These are phyloP conservation scores for Vaucheria bursata DNA, from an alignment of 352 stramenopile species.

Conservation along the genomic window DNA sequence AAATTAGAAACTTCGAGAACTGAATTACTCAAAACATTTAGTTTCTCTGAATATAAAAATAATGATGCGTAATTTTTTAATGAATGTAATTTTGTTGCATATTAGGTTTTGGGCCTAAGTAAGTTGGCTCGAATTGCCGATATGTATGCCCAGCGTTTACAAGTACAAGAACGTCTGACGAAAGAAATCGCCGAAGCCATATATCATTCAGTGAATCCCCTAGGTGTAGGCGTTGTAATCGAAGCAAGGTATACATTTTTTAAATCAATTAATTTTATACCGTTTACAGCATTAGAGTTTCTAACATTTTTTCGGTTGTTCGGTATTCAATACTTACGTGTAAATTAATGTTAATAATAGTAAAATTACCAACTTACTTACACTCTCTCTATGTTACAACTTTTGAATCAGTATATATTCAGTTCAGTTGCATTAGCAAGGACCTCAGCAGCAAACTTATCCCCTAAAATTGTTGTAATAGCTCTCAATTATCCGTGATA, in stretches of 20 bases:
- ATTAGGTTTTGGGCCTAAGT: conserved; percentile 83
- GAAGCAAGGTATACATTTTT: conserved; percentile 78
- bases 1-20: too few species aligned
- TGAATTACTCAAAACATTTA: too few species aligned
- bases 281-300: background rate
- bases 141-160: conserved; percentile 87
- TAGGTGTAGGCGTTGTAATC: conserved; percentile 96
- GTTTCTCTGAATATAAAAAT: background rate
- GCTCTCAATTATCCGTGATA: too few species aligned
- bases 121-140: conserved; percentile 97
- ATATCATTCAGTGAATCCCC: conserved; percentile 86
- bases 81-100: too few species aligned
- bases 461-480: too few species aligned
- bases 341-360: too few species aligned
- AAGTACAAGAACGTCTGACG: conserved; percentile 98
- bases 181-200: conserved; percentile 97
- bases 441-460: too few species aligned
- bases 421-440: too few species aligned
- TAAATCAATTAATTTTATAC: conserved; percentile 18
- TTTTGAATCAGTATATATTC: too few species aligned
- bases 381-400: too few species aligned
- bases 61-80: background rate
- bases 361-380: background rate
- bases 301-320: background rate
- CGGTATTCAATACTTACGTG: background rate